A percentile compares a stretch with the other conserved stretches of the same genome.
These are phyloP conservation scores for Leonotis leonurus DNA, from an alignment of 257 asterid species.

Conservation along the genomic window DNA sequence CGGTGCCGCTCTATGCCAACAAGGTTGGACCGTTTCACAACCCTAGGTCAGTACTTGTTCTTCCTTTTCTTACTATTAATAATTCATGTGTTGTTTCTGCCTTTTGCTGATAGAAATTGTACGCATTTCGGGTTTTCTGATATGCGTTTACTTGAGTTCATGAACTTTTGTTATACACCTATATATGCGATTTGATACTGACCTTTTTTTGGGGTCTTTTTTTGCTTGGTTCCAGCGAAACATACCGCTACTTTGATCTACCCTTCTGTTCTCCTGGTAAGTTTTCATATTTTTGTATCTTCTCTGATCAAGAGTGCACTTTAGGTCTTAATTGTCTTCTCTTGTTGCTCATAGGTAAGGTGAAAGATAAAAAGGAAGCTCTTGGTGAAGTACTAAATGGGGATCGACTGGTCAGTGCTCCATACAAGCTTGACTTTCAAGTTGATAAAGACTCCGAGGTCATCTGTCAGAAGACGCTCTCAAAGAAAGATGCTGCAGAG, in stretches of 20 bases:
- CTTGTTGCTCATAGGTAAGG: slow-evolving; percentile 35
- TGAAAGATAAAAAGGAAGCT: slow-evolving; percentile 71
- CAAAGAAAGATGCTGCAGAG: slow-evolving; percentile 46
- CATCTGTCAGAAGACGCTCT: slow-evolving; percentile 43
- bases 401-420: slow-evolving; percentile 64
- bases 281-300: background rate
- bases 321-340: slow-evolving; percentile 2
- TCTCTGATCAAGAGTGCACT: background rate
- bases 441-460: slow-evolving; percentile 49
- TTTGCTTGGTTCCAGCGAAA: slow-evolving; percentile 42
- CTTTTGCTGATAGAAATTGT: background rate
- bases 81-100: background rate
- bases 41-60: slow-evolving; percentile 32
- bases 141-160: background rate
- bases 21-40: slow-evolving; percentile 94
- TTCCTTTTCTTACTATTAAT: no score
- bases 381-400: slow-evolving; percentile 69
- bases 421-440: slow-evolving; percentile 63
- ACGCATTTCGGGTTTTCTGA: background rate
- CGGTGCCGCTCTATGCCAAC: slow-evolving; percentile 75
- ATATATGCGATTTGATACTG: background rate
- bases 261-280: slow-evolving; percentile 73
- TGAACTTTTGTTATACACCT: background rate
- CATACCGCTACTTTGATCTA: slow-evolving; percentile 66
- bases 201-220: background rate